phyloP scores from a whole-genome alignment of 179 eudicot genomes.

The Actinidia chinensis region DNA sequence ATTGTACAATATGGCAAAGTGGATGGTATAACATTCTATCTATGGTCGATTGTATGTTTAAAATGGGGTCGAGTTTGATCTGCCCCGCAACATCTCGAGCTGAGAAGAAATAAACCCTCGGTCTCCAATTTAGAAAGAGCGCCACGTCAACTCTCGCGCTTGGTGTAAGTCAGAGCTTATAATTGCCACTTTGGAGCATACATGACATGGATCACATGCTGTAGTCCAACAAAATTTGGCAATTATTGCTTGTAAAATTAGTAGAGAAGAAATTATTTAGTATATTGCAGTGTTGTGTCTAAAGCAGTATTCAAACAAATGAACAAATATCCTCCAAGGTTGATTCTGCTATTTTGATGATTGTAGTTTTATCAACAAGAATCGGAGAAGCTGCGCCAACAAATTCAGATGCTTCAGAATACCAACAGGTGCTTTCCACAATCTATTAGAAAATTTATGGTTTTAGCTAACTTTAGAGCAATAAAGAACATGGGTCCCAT shows the following conservation, averaged over 20 bases:
- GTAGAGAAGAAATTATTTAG: too few relatives aligned
- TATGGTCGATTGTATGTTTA: too few relatives aligned
- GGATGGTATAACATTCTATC: too few relatives aligned
- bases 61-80: too few relatives aligned
- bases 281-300: not conserved
- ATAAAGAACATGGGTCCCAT: too few relatives aligned
- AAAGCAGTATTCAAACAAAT: not conserved
- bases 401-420: constrained; percentile 47
- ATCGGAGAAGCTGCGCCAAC: constrained; percentile 49
- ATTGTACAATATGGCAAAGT: too few relatives aligned
- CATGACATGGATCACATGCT: not conserved
- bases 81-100: too few relatives aligned
- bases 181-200: not conserved
- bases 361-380: constrained; percentile 55
- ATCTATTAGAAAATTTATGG: not conserved
- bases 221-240: not conserved
- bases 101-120: too few relatives aligned
- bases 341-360: not conserved
- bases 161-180: not conserved
- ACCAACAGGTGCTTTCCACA: constrained; percentile 40
- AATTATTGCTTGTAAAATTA: not conserved
- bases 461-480: too few relatives aligned
- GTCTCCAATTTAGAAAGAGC: too few relatives aligned
- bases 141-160: too few relatives aligned
- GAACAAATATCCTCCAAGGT: not conserved